Base-by-base conservation (phyloP, 345 rosid genomes). In the Populus tremula region DNA sequence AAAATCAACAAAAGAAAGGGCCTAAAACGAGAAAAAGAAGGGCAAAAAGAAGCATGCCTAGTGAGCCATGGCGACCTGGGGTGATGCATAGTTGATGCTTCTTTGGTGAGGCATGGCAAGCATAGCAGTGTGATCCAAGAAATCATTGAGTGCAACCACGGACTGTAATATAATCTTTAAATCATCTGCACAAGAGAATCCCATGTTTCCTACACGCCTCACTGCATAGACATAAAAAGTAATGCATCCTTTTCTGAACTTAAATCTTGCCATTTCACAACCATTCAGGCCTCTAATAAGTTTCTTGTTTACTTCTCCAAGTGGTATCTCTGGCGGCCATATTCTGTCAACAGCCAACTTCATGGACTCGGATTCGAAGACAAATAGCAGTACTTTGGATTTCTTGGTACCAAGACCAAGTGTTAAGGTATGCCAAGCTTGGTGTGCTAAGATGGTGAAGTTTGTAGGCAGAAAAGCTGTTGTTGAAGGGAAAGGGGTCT, bases 91-190 rank as follows among this genome's bases (percentile, higher is more conserved):
- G 83, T 81, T 87, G 81, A 96, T 89, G 86, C 88, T 84, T 84
- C 92, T 91, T 80, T 96, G 97, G 76, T 93, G 88, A 77, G 98
- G 97, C 93, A 90, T 90, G 33, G 96, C 98, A 0, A 96, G 89
- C 96, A 93, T 96, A 20, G 96, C 89, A 14, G 98, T 96, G 77
- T 96, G 98, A 87, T 96, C 99, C 90, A 96, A 84, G 89, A 96
- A 96, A 84, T 96, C 98, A 69, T 93, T 93, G 31, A 96, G 91
- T 49, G 91, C 87, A 50, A 89, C 92, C 77, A 96, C 99, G 54
- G 99, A 93, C 70, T 96, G 90, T 49, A 96, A 82, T 36, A 96
- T 87, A 41, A 84, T 82, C 79, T 93, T 88, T 38, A 96, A 77
- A 74, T 96, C 99, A 76, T 92, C 96, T n/a, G 90, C 94, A 27